Base-by-base conservation (phyloP, 306 rosid species). In the Acacia melanoxylon region DNA sequence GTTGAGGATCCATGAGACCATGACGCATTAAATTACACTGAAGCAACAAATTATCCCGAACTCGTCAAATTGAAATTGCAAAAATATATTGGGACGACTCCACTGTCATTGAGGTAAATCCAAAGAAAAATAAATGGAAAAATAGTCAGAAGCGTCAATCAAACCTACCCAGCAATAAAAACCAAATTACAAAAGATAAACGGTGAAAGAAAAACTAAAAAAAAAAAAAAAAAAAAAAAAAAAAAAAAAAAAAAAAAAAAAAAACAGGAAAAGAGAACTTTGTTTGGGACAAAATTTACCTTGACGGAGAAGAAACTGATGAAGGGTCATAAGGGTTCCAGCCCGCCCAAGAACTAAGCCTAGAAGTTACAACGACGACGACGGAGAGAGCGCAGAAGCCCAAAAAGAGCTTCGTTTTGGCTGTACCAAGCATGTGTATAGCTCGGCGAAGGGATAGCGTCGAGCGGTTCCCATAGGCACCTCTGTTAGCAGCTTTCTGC, bases 401-500 rank as follows among this genome's bases (percentile, higher is more conserved):
- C 9, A 82, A 59, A 31, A 91, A 42, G 61, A 87, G 81, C 83
- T 87, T 89, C 48, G 68, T 19, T 74, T 89, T 89, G n/a, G 78
- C 71, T 6, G 85, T 81, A 45, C 76, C 65, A 17, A 88, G 58
- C 12, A 86, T 49, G 15, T 70, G 76, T 74, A 84, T 84, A 72
- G 74, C 89, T 46, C 86, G 86, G 20, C 85, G 88, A 44, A 85
- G n/a, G 51, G 74, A 52, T 24, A 82, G 80, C 20, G 73, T 59
- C 31, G 84, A 52, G 48, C 86, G 84, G 75, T 44, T 41, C 13
- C 40, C 56, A 52, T 77, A 86, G 25, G 59, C 82, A 40, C 87
- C 74, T 48, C 91, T 84, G 58, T 76, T 75, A 58, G 89, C 82
- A 56, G 94, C 89, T 82, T 88, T 91, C 80, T 79, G 87, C 83